Base-by-base conservation (phyloP, 2,329 filamentous ascomycete genomes). In the Calonectria hawksworthii region DNA sequence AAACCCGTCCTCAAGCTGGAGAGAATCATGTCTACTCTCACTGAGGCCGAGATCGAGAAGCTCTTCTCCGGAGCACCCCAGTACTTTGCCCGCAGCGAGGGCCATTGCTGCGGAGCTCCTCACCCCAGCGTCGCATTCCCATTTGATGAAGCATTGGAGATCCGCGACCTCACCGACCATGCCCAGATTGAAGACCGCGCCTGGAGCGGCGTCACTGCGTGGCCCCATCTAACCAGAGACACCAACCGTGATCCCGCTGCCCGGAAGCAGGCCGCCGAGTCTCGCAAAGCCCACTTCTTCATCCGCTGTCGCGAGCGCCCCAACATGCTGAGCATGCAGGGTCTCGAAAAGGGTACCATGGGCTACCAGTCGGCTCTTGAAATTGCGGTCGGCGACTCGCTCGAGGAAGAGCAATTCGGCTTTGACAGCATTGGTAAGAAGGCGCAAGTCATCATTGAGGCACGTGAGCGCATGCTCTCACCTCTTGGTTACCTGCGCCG, bases 61-160 rank as follows among this genome's bases (percentile, higher is more conserved):
- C 89, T 95, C 80, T 95, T 95, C 86, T 94, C 93, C 32, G 93
- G 93, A n/a, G 93, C 93, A 54, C 93, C 93, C 76, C 93, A 94
- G 82, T 95, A 93, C 86, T 92, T 92, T 83, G 89, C 91, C 77
- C 89, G 90, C 68, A 89, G 88, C 73, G 89, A 92, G 78, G 90
- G 90, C 50, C 90, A 92, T 82, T 90, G 88, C 82, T 89, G 88
- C 73, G 91, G 89, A 66, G 90, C 91, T 47, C 90, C 90, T 28
- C 89, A 92, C 78, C 92, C 93, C 28, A 91, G 88, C 64, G 92
- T 93, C 34, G 90, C 91, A 47, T 94, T 92, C 81, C 93, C 93
- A 1, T 94, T 92, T 89, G 91, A 94, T 82, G 88, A 91, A 75
- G 87, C 89, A 75, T 83, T 93, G 72, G 86, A 88, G 78, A 91